These are phyloP conservation scores for Pichia sp. DNA, from an alignment of 1,139 yeast species.

Conservation along the genomic window DNA sequence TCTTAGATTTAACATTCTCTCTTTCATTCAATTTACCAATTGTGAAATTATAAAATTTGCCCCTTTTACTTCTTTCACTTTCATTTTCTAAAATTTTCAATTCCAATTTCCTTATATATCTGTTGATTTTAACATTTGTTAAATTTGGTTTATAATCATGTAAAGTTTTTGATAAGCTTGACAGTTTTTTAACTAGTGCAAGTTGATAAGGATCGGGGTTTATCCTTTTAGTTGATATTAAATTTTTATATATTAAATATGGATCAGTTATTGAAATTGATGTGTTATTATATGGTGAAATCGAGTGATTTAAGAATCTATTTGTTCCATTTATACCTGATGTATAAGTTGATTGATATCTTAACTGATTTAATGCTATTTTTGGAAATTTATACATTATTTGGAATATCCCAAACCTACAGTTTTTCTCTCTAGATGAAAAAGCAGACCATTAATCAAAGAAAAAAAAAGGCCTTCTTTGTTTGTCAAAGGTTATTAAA, in stretches of 20 bases:
- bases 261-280: slow-evolving; percentile 57
- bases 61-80: too few species aligned
- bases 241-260: slow-evolving; percentile 47
- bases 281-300: slow-evolving; percentile 3
- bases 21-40: slow-evolving; percentile 20
- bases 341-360: background rate
- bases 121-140: slow-evolving; percentile 40
- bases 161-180: slow-evolving; percentile 22
- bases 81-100: too few species aligned
- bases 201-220: slow-evolving; percentile 53
- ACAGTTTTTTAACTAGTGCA: slow-evolving; percentile 13
- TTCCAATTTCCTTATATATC: slow-evolving; percentile 33
- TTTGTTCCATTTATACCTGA: slow-evolving; percentile 7
- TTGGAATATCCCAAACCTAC: too few species aligned
- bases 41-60: slow-evolving; percentile 11
- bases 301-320: background rate
- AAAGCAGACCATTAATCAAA: too few species aligned
- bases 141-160: slow-evolving; percentile 57
- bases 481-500: too few species aligned
- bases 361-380: background rate
- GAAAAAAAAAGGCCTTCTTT: too few species aligned
- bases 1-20: slow-evolving; percentile 15
- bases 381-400: too few species aligned
- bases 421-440: too few species aligned
- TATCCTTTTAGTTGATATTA: slow-evolving; percentile 45